Evolutionary conservation across 2,329 filamentous ascomycete genomes (phyloP).

Genomic region (Microascus cirrosus): DNA sequence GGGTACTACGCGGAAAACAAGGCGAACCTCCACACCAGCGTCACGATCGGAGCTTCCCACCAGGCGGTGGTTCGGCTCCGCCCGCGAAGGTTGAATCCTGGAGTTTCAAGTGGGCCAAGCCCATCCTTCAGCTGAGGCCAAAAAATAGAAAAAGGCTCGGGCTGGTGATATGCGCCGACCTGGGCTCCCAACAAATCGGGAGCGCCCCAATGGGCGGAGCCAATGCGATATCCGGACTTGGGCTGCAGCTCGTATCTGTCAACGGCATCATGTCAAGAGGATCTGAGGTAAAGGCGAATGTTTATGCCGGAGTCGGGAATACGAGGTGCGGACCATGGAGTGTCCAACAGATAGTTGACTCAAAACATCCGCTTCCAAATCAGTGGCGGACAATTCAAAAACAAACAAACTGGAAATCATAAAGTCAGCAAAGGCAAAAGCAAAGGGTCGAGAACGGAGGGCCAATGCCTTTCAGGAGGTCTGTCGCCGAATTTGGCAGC

Average conservation of each 20-base stretch:
- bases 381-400: too few relatives aligned
- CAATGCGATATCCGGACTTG: background rate
- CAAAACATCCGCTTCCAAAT: too few relatives aligned
- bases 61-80: too few relatives aligned
- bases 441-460: too few relatives aligned
- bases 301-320: background rate
- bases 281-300: background rate
- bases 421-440: too few relatives aligned
- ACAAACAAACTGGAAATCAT: too few relatives aligned
- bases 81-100: background rate
- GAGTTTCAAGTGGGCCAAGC: background rate
- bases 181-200: background rate
- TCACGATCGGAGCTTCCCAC: too few relatives aligned
- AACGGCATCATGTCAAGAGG: background rate
- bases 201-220: background rate
- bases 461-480: too few relatives aligned
- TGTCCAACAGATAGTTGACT: background rate
- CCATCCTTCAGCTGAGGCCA: background rate
- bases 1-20: too few relatives aligned
- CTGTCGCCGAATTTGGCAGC: too few relatives aligned
- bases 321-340: background rate
- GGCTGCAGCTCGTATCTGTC: background rate
- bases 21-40: too few relatives aligned
- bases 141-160: background rate
- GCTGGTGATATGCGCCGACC: background rate